Evolutionary conservation across 345 rosid species (phyloP).

Genomic region (Salix purpurea): DNA sequence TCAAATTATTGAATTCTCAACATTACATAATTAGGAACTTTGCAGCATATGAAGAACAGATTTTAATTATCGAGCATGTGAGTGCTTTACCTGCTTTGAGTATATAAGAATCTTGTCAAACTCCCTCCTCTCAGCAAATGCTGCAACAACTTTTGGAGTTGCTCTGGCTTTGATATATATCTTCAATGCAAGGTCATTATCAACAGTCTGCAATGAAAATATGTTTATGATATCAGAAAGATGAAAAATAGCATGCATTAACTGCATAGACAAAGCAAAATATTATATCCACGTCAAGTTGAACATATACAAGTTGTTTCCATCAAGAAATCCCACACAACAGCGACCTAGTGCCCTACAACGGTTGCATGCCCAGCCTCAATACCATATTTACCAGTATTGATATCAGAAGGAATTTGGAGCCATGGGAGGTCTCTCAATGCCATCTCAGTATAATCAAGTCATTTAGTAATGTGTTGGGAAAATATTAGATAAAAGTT

Average conservation of each 20-base stretch:
- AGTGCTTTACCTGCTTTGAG: slow-evolving; percentile 66
- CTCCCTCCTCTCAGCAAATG: slow-evolving; percentile 93
- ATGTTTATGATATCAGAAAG: neutral
- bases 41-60: neutral
- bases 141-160: slow-evolving; percentile 95
- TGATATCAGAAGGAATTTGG: neutral
- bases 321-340: neutral
- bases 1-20: neutral
- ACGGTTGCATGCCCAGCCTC: neutral
- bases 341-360: neutral
- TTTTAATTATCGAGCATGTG: neutral
- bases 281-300: neutral
- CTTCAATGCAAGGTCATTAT: slow-evolving; percentile 90
- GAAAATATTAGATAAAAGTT: neutral
- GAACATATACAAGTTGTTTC: neutral
- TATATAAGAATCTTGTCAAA: slow-evolving; percentile 84
- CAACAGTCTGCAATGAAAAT: slow-evolving; percentile 65
- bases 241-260: neutral
- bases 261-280: neutral
- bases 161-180: slow-evolving; percentile 92
- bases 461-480: neutral
- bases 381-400: neutral
- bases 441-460: neutral
- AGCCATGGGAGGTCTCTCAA: neutral
- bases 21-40: neutral